Base-by-base conservation (phyloP, 306 rosid species). In the Vigna hirtella region DNA sequence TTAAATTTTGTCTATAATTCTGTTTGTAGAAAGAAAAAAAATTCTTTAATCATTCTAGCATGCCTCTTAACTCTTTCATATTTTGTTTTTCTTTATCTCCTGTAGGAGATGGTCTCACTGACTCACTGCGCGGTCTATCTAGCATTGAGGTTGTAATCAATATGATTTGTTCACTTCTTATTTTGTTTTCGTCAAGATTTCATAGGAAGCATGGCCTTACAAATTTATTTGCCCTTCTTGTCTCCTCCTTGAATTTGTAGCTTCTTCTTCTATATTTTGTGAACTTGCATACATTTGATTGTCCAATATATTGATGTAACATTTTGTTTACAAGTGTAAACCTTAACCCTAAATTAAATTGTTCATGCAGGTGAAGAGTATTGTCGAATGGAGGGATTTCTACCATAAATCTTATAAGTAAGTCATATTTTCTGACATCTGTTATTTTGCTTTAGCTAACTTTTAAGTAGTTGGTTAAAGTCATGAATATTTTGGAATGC, bases 321-420 rank as follows among this genome's bases (percentile, higher is more conserved):
- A 30, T 69, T 52, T 20, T 62, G 22, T 32, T 63, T 50, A 8
- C 70, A n/a, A 57, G 20, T 62, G 18, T 67, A 26, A 77, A 43
- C 16, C 77, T 76, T 47, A 64, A 53, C 36, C 15, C 11, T 5
- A 42, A 26, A 59, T 73, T 51, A 77, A 80, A 65, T 38, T 51
- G 40, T 51, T 61, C 63, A 11, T 90, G 77, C 86, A 94, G 97
- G 96, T 94, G 73, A 94, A 94, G 90, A 89, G 97, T 77, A 73
- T 94, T 59, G 92, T 94, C 79, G 98, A 89, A 42, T 94, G 98
- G 98, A 87, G 97, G 80, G 92, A 86, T 78, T 94, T 94, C 89
- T 94, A 94, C 86, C 48, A 66, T 61, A 84, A 83, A 88, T 82
- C 83, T 66, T 92, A 94, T 84, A 92, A 53, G 98, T 94, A 79